Evolutionary conservation across 345 rosid genomes (phyloP).

Genomic region (Alliaria petiolata): DNA sequence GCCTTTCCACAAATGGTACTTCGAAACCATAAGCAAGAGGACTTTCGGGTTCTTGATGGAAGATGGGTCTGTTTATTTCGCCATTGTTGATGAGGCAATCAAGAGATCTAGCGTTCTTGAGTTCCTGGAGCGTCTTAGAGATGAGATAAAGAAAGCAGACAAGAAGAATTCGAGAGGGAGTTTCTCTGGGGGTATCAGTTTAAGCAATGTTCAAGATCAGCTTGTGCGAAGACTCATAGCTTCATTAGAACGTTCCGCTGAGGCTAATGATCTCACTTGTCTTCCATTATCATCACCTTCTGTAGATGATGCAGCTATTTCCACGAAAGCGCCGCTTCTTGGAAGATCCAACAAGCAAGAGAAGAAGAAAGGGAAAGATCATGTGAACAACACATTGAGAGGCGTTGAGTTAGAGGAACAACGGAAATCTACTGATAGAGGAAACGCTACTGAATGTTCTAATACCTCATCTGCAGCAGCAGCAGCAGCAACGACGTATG

Average conservation of each 20-base stretch:
- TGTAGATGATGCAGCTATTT: constrained; percentile 33
- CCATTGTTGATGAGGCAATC: constrained; percentile 55
- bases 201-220: constrained; percentile 53
- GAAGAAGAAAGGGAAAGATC: constrained; percentile 64
- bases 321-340: constrained; percentile 68
- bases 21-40: constrained; percentile 55
- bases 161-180: constrained; percentile 49
- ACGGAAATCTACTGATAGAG: constrained; percentile 47
- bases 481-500: constrained; percentile 43
- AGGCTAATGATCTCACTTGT: constrained; percentile 37
- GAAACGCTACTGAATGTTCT: constrained; percentile 45
- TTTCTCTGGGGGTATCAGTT: constrained; percentile 43
- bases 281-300: constrained; percentile 45
- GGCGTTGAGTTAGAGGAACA: constrained; percentile 66
- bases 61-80: constrained; percentile 60
- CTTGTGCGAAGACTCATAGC: constrained; percentile 52
- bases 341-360: constrained; percentile 56
- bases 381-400: constrained; percentile 35
- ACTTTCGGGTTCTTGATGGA: constrained; percentile 68
- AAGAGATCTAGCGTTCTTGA: constrained; percentile 44
- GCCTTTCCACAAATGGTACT: constrained; percentile 74
- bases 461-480: constrained; percentile 41
- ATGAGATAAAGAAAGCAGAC: constrained; percentile 56
- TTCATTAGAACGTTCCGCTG: constrained; percentile 52
- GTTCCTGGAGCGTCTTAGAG: constrained; percentile 58